phyloP scores from a whole-genome alignment of 139 green algal genomes.

The Volvox reticuliferus region DNA sequence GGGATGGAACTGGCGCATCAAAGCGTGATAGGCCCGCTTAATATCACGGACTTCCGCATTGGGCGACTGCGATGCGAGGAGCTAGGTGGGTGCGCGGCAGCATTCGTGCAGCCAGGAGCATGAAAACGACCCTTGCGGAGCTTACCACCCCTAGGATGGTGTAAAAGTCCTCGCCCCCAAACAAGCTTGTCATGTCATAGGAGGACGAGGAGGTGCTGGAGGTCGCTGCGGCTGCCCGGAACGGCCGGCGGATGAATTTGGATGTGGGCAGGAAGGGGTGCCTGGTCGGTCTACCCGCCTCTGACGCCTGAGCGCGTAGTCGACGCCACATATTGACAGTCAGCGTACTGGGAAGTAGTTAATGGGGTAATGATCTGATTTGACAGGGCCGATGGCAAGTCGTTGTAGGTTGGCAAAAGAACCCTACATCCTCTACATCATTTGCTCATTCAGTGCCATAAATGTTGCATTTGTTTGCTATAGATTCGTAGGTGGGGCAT shows the following conservation, averaged over 20 bases:
- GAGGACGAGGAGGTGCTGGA: background rate
- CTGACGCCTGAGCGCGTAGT: background rate
- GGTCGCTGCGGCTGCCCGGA: background rate
- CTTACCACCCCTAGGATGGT: constrained; percentile 58
- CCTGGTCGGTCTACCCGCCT: background rate
- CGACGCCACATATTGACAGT: background rate
- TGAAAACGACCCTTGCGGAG: background rate
- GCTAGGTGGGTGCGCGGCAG: background rate
- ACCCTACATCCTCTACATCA: too few species aligned
- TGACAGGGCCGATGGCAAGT: too few species aligned
- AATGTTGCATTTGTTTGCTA: too few species aligned
- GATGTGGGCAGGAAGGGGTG: background rate
- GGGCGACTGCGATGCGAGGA: constrained; percentile 35
- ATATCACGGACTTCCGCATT: constrained; percentile 49
- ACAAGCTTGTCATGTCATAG: constrained; percentile 6
- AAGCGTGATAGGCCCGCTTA: constrained; percentile 59
- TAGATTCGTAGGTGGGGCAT: too few species aligned
- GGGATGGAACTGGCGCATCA: constrained; percentile 66
- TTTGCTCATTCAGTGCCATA: too few species aligned
- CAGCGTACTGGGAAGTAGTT: too few species aligned
- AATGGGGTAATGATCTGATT: too few species aligned
- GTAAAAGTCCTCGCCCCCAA: constrained; percentile 61
- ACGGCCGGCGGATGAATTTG: background rate
- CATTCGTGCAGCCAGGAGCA: background rate
- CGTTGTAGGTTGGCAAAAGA: too few species aligned